Evolutionary conservation across 2,329 filamentous ascomycete species (phyloP), one percentile per base, ranked within the genome.

Genomic region (Trichoderma atroviride): DNA sequence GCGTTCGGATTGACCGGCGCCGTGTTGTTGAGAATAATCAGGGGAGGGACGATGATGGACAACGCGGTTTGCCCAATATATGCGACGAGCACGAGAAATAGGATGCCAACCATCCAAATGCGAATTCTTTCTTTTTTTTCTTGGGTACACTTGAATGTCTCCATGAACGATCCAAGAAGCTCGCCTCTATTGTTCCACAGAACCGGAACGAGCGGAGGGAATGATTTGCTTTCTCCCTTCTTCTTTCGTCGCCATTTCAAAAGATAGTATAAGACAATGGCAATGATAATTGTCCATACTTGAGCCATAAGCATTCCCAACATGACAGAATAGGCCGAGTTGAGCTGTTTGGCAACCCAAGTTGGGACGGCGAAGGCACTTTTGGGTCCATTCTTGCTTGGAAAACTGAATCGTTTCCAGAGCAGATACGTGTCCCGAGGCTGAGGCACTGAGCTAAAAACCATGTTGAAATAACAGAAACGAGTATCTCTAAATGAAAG

Each of bases 21-120:
- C 13, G 61, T n/a, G 22, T 55, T 64, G 50, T 33, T 56, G 35
- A 64, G 50, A 64, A 64, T 64, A 29, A 64, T 43, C 13, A 64
- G n/a, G 9, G 61, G 61, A 40, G 61, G 50, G 24, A 64, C 22
- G 10, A 56, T 40, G 27, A 64, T 43, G 43, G 33, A 27, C 3
- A 64, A 16, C 1, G 35, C 33, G 1, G 47, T 40, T 22, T 64
- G 61, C 7, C 27, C 61, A 13, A 56, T 52, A 13, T 24, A 64
- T n/a, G 61, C 61, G 19, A 14, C 10, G 7, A 64, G n/a, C 4
- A 64, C 29, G 11, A 64, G 24, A 10, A 64, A 7, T 0, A 64
- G 24, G 7, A 64, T 37, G 1, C 11, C 31, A 19, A 56, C 14
- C n/a, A 56, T 5, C 61, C 47, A 64, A 5, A 33, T 50, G 31